Conservation (phyloP, 345 rosid genomes). For the Chamaenerion angustifolium region DNA sequence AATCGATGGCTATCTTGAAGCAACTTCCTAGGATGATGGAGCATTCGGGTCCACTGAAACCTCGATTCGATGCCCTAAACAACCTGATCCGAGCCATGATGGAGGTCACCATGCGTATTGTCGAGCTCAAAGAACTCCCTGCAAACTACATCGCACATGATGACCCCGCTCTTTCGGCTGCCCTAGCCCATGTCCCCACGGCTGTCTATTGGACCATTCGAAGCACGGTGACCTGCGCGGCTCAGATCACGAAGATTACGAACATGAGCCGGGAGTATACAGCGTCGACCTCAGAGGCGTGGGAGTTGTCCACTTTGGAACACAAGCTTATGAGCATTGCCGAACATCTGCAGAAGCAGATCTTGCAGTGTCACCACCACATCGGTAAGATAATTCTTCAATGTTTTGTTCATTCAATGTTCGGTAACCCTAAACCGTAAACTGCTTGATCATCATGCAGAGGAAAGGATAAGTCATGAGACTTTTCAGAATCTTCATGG, state of each 20-base stretch:
- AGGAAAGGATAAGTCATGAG: conserved; percentile 25
- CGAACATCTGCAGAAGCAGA: conserved; percentile 50
- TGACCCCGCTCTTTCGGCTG: conserved; percentile 21
- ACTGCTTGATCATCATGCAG: conserved; percentile 17
- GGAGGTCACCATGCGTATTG: conserved; percentile 42
- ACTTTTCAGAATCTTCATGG: conserved; percentile 18
- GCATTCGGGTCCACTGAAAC: conserved; percentile 28
- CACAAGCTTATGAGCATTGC: conserved; percentile 65
- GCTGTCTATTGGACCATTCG: conserved; percentile 82
- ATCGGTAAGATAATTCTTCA: conserved; percentile 30
- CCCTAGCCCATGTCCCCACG: conserved; percentile 36
- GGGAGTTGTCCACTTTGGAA: conserved; percentile 74
- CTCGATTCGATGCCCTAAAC: conserved; percentile 40
- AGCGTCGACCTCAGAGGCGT: conserved; percentile 47
- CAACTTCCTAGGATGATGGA: conserved; percentile 54
- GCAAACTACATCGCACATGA: conserved; percentile 35
- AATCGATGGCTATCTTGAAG: conserved; percentile 65
- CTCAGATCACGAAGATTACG: conserved; percentile 44
- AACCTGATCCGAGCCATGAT: conserved; percentile 46
- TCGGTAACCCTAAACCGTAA: background rate
- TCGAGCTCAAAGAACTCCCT: conserved; percentile 51
- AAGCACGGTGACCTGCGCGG: conserved; percentile 45
- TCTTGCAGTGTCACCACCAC: conserved; percentile 35
- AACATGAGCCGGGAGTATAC: conserved; percentile 49
- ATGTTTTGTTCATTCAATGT: too few species aligned